phyloP scores from a whole-genome alignment of 2,329 filamentous ascomycete species.

The Apiospora pterosperma region DNA sequence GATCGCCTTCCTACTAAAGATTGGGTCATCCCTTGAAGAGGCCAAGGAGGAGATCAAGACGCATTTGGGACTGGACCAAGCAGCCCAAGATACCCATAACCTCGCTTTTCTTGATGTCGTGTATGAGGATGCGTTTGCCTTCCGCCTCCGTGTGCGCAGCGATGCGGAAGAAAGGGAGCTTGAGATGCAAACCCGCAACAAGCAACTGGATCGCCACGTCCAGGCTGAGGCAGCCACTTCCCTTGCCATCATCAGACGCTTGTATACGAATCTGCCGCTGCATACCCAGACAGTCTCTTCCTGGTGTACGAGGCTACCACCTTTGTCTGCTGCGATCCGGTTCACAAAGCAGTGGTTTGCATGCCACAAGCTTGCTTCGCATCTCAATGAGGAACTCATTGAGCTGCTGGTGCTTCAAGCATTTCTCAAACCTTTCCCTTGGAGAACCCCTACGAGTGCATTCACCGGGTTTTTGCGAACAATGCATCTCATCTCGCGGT shows the following conservation, averaged over 20 bases:
- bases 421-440: conserved; percentile 81
- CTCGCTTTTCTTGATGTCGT: conserved; percentile 78
- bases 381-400: conserved; percentile 76
- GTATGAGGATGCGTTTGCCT: conserved; percentile 68
- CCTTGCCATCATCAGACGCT: conserved; percentile 67
- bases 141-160: conserved; percentile 84
- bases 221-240: conserved; percentile 68
- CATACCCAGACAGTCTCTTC: conserved; percentile 80
- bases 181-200: conserved; percentile 74
- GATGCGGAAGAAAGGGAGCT: conserved; percentile 82
- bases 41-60: conserved; percentile 58
- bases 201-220: conserved; percentile 58
- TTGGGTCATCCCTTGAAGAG: conserved; percentile 67
- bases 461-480: conserved; percentile 80
- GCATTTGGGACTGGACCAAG: conserved; percentile 78
- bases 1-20: conserved; percentile 78
- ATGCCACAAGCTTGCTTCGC: conserved; percentile 71
- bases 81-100: conserved; percentile 66
- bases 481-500: conserved; percentile 74
- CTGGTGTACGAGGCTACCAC: conserved; percentile 74
- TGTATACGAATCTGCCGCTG: conserved; percentile 68
- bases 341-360: conserved; percentile 88
- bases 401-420: conserved; percentile 77
- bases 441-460: conserved; percentile 71
- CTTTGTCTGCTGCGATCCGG: conserved; percentile 78